These are phyloP conservation scores for Salvia hispanica DNA, from an alignment of 257 asterid genomes.

Conservation along the genomic window DNA sequence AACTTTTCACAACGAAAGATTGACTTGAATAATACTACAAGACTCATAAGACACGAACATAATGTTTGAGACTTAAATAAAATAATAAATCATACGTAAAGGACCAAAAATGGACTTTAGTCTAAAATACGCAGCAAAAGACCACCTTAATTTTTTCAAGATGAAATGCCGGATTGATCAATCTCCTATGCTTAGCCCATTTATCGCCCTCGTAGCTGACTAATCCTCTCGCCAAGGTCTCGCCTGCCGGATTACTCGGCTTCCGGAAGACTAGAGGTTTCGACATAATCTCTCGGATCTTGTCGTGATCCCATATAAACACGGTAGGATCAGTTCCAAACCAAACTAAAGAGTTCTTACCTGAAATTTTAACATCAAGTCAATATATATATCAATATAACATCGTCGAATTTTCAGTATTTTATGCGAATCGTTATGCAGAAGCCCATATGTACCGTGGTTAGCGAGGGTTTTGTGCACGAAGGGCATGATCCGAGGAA, in stretches of 20 bases:
- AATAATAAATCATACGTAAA: not conserved
- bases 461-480: conserved; percentile 24
- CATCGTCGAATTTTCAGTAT: too few relatives aligned
- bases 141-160: conserved; percentile 50
- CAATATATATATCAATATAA: not conserved
- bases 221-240: conserved; percentile 42
- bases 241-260: conserved; percentile 33
- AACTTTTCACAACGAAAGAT: too few relatives aligned
- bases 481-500: conserved; percentile 41
- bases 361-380: conserved; percentile 33
- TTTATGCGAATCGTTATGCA: too few relatives aligned
- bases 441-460: conserved; percentile 27
- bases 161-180: conserved; percentile 62
- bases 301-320: conserved; percentile 44
- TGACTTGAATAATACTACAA: too few relatives aligned
- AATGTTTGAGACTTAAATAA: not conserved
- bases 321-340: conserved; percentile 45
- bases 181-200: conserved; percentile 64
- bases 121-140: not conserved
- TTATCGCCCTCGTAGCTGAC: conserved; percentile 44
- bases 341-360: conserved; percentile 50
- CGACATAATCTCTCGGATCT: conserved; percentile 48
- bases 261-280: conserved; percentile 45
- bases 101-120: too few relatives aligned
- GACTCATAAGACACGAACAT: too few relatives aligned